phyloP scores from a whole-genome alignment of 768 basidiomycete genomes.

The Auricularia sp. region DNA sequence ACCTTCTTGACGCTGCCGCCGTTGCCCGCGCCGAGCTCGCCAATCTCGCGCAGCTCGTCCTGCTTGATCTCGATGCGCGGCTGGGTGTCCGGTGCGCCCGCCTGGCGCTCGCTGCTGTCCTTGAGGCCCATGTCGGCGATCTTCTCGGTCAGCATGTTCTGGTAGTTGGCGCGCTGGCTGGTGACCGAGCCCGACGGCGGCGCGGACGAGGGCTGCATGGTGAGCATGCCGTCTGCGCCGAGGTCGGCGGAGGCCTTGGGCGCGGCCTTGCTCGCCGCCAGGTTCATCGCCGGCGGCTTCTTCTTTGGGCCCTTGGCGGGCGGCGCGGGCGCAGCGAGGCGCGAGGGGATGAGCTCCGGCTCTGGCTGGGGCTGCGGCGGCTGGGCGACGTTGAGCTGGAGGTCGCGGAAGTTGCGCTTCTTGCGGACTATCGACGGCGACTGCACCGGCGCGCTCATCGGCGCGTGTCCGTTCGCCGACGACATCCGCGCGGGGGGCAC shows the following conservation, averaged over 20 bases:
- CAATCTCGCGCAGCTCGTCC: constrained; percentile 83
- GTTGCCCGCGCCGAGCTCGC: constrained; percentile 91
- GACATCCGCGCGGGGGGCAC: background rate
- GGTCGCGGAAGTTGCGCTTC: constrained; percentile 86
- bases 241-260: constrained; percentile 11
- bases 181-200: constrained; percentile 35
- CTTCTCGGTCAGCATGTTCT: constrained; percentile 70
- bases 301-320: constrained; percentile 28
- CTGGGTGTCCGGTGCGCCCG: constrained; percentile 43
- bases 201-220: constrained; percentile 43
- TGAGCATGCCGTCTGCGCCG: constrained; percentile 33
- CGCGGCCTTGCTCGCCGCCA: constrained; percentile 25
- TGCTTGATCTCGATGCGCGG: constrained; percentile 71
- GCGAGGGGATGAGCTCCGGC: constrained; percentile 25
- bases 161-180: constrained; percentile 53
- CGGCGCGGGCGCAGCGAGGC: constrained; percentile 26
- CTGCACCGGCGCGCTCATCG: background rate
- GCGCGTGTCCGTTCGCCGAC: background rate
- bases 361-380: constrained; percentile 8
- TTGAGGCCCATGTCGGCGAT: constrained; percentile 82
- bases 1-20: constrained; percentile 97
- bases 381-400: constrained; percentile 53
- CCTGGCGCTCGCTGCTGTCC: constrained; percentile 23
- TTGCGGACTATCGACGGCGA: constrained; percentile 50
- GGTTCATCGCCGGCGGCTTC: constrained; percentile 28